These are phyloP conservation scores for Herpetomonas samuelpessoai DNA, from an alignment of 208 protist species.

Conservation along the genomic window DNA sequence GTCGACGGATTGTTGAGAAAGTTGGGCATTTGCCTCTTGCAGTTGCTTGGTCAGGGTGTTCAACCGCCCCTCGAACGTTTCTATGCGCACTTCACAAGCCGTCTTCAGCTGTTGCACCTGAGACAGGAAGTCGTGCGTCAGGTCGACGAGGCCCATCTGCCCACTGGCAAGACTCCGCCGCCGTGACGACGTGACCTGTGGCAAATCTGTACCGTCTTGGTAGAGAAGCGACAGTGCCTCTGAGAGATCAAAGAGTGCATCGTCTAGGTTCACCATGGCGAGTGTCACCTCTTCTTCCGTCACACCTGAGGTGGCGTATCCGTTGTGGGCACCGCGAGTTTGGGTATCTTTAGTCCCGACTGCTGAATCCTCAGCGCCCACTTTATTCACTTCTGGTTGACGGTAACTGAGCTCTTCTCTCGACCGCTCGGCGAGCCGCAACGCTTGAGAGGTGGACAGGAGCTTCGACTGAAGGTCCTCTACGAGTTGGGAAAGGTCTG, in stretches of 20 bases:
- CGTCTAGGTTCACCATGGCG: conserved; percentile 27
- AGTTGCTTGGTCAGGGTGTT: neutral
- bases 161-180: neutral
- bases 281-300: neutral
- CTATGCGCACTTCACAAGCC: neutral
- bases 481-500: conserved; percentile 43
- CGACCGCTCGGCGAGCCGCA: too few species aligned
- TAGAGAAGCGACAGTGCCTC: conserved; percentile 28
- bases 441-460: neutral
- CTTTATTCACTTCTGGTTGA: neutral
- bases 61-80: neutral
- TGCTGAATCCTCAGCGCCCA: neutral
- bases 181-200: neutral
- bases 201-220: conserved; percentile 17
- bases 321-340: neutral
- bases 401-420: too few species aligned
- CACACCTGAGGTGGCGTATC: neutral
- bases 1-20: neutral
- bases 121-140: neutral
- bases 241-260: conserved; percentile 32
- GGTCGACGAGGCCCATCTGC: conserved; percentile 7
- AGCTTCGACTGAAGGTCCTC: conserved; percentile 32
- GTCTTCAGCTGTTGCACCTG: neutral
- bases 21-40: neutral
- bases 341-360: neutral